Evolutionary conservation across 352 stramenopile genomes (phyloP).

Genomic region (Phytophthora pisi): DNA sequence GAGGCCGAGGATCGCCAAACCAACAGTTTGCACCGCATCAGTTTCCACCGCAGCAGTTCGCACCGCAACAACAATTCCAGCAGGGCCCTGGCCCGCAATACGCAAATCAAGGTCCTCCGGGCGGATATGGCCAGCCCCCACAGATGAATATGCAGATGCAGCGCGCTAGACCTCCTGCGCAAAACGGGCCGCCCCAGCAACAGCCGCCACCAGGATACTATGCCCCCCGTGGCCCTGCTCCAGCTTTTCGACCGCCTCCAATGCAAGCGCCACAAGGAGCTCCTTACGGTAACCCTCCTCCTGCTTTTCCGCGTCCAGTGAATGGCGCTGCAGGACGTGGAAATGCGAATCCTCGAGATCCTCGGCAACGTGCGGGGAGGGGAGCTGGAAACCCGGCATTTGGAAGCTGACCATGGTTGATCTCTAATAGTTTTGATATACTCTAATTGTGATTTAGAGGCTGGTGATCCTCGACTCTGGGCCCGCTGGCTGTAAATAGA

Average conservation of each 20-base stretch:
- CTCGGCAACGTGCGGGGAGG: slow-evolving; percentile 40
- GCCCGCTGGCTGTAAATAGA: slow-evolving; percentile 36
- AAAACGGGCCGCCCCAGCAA: slow-evolving; percentile 1
- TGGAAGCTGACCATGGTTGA: slow-evolving; percentile 18
- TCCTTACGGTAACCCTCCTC: slow-evolving; percentile 14
- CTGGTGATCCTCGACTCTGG: slow-evolving; percentile 17
- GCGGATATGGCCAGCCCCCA: slow-evolving; percentile 26
- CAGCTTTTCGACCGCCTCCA: slow-evolving; percentile 16
- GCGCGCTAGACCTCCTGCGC: slow-evolving; percentile 10
- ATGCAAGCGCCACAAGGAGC: slow-evolving; percentile 18
- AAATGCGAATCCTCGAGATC: slow-evolving; percentile 41
- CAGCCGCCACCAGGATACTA: slow-evolving; percentile 24
- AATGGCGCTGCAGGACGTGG: slow-evolving; percentile 29
- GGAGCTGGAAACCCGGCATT: slow-evolving; percentile 14
- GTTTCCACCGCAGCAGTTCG: slow-evolving; percentile 10
- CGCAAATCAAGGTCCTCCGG: slow-evolving; percentile 25
- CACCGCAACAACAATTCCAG: slow-evolving; percentile 24
- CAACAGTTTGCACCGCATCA: slow-evolving; percentile 28
- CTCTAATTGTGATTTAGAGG: slow-evolving; percentile 28
- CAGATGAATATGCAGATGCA: slow-evolving; percentile 31
- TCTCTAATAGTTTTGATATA: slow-evolving; percentile 20
- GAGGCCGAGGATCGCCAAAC: slow-evolving; percentile 28
- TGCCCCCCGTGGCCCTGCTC: slow-evolving; percentile 17
- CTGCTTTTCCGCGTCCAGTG: slow-evolving; percentile 21
- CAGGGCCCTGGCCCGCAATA: slow-evolving; percentile 21